Evolutionary conservation across 129 eudicot species (phyloP), one percentile per base, ranked within the genome.

Genomic region (Helianthus annuus): DNA sequence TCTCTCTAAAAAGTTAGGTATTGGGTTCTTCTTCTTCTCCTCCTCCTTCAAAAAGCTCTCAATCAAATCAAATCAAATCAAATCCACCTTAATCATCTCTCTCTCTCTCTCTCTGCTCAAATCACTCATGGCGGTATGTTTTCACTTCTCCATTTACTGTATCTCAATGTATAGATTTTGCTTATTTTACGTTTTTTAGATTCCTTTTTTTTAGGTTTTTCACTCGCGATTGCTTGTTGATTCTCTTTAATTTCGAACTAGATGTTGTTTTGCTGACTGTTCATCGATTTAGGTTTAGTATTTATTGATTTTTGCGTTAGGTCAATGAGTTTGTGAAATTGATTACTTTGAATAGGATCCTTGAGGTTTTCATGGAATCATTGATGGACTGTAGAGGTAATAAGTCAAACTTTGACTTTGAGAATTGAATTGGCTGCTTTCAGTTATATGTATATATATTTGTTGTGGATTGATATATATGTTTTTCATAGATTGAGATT

Each of bases 101-200:
- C 13, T 40, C 16, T 60, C 13, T 19, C 22, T 19, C 22, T 19
- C 22, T 19, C 22, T 46, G 38, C 71, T 74, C 78, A 63, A 74
- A 55, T 57, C 65, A n/a, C n/a, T n/a, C n/a, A 77, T 77, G 81
- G 76, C 81, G 76, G 81, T 77, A 77, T 29, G 80, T 48, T 68
- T 48, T 63, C 10, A 48, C 45, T 65, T 57, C 8, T 15, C 74
- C 49, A 6, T 17, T 56, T 29, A 14, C 48, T 4, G 36, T 32
- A 32, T 32, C 36, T 32, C 36, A 32, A 2, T 32, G 4, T 14
- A 12, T 34, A 10, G 64, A 49, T 57, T 74, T 74, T 22, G 11
- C 6, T 58, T 19, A 16, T 27, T 32, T 1, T 29, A 3, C 10
- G 10, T 17, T 66, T 12, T 56, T 14, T 64, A 78, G 82, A 78